phyloP scores from a whole-genome alignment of 345 rosid genomes.

The Eutrema yunnanense region DNA sequence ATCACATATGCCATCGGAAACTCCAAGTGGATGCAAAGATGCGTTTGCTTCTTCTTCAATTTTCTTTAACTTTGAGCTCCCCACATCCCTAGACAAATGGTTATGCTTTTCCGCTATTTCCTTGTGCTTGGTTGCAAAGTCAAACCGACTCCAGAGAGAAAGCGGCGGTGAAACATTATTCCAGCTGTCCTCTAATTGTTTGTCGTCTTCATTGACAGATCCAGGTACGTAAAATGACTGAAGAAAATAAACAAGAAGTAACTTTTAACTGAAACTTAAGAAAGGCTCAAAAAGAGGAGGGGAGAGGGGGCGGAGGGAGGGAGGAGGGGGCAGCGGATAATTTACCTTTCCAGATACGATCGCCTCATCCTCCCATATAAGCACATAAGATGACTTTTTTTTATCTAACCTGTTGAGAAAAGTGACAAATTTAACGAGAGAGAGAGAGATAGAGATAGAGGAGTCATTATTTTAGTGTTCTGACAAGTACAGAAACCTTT shows the following conservation, averaged over 20 bases:
- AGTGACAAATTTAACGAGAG: background rate
- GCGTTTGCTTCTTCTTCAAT: slow-evolving; percentile 11
- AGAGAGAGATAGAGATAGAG: background rate
- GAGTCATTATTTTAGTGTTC: background rate
- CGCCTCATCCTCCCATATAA: slow-evolving; percentile 65
- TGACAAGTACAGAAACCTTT: slow-evolving; percentile 43
- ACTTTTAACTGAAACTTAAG: background rate
- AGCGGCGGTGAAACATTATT: slow-evolving; percentile 59
- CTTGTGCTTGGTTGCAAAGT: slow-evolving; percentile 54
- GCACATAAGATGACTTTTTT: slow-evolving; percentile 59
- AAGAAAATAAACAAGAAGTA: slow-evolving; percentile 24
- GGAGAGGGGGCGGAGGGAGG: no score
- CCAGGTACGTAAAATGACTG: slow-evolving; percentile 98
- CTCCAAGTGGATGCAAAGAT: slow-evolving; percentile 22
- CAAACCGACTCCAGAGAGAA: slow-evolving; percentile 84
- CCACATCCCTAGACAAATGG: slow-evolving; percentile 34
- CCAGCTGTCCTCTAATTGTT: slow-evolving; percentile 67
- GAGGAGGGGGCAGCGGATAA: background rate
- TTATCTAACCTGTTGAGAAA: slow-evolving; percentile 56
- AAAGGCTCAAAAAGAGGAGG: background rate
- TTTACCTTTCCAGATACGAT: slow-evolving; percentile 78
- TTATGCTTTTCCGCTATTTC: slow-evolving; percentile 51
- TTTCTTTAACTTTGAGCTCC: slow-evolving; percentile 10
- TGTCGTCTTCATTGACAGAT: slow-evolving; percentile 59
- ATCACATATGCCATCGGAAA: background rate